Conservation (phyloP, 169 alveolate species). For the Prorocentrum cordatum region DNA sequence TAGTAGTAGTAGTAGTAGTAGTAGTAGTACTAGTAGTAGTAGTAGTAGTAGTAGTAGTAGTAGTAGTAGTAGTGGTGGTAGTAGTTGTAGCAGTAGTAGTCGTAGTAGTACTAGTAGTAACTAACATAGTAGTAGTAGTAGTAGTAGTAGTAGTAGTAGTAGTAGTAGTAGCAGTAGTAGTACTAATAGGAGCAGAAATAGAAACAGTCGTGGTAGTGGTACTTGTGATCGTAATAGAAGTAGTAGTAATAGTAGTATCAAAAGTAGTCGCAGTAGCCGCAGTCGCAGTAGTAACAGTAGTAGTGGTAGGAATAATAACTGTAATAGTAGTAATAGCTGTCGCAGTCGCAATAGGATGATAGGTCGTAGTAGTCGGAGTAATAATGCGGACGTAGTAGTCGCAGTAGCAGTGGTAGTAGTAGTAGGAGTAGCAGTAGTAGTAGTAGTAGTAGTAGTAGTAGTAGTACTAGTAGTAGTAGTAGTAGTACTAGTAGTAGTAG, state of each 20-base stretch:
- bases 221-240: not conserved
- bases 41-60: not conserved
- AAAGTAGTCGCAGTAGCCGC: not conserved
- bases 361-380: not conserved
- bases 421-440: too few relatives aligned
- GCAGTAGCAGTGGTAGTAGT: too few relatives aligned
- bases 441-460: too few relatives aligned
- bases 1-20: not conserved
- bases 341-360: not conserved
- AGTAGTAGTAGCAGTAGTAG: not conserved
- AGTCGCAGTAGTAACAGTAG: not conserved
- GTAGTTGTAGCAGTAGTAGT: not conserved
- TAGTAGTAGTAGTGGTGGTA: not conserved
- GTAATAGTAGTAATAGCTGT: not conserved
- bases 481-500: too few relatives aligned
- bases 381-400: too few relatives aligned
- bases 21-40: not conserved
- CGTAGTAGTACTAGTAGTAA: not conserved
- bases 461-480: too few relatives aligned
- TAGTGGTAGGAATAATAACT: not conserved
- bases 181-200: not conserved
- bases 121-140: not conserved
- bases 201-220: not conserved
- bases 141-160: not conserved
- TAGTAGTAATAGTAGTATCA: not conserved